Evolutionary conservation across 257 asterid species (phyloP), one percentile per base, ranked within the genome.

Genomic region (Forsythia suspensa): DNA sequence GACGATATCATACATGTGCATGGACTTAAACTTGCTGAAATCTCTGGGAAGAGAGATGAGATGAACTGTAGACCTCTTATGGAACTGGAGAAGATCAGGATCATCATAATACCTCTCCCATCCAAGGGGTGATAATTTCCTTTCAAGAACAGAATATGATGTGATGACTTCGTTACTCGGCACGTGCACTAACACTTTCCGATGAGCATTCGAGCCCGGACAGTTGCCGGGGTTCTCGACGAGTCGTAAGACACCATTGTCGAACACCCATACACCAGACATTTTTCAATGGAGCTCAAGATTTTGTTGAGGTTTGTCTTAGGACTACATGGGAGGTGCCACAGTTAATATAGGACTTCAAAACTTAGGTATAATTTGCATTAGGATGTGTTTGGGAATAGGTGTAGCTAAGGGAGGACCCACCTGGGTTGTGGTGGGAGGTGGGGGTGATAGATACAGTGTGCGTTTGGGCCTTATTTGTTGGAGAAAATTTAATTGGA

Each of bases 41-140:
- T 92, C 94, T 61, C 9, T 89, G 0, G 97, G 97, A 43, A 90
- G 97, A 8, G 96, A 92, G 42, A 92, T 90, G 80, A 92, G 94
- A 75, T 90, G 88, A 80, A 90, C 70, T 0, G 92, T 85, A 24
- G 97, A 89, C 81, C 88, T 86, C 77, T 92, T 92, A 20, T 89
- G 96, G 81, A 83, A 92, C 86, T 92, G 97, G 80, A 90, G 80
- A 12, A 92, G 88, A 0, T 88, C 90, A 6, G 91, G 90, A 8
- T 90, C 92, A 24, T 86, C 97, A 66, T 92, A 85, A 86, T 92
- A 92, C 83, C 96, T 88, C 79, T 92, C 92, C 97, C 97, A 92
- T 0, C 96, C 96, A 2, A 92, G 85, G 0, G 85, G 80, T 39
- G 75, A 73, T 75, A 92, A 73, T 65, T 79, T 88, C 7, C 85